phyloP scores from a whole-genome alignment of 1,139 yeast genomes.

The Suhomyces chickasaworum region DNA sequence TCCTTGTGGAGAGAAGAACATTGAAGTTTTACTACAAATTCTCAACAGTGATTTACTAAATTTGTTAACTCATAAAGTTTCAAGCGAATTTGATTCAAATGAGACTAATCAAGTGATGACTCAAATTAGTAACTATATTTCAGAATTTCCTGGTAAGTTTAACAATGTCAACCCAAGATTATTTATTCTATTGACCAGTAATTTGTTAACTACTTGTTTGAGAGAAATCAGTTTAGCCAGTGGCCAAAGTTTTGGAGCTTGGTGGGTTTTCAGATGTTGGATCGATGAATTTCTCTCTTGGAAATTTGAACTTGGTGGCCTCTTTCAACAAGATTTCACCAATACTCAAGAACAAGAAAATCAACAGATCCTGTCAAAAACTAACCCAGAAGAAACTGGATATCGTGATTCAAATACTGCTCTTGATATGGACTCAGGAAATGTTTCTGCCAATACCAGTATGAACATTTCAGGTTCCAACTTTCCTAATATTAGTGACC shows the following conservation, averaged over 20 bases:
- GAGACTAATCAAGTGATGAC: constrained; percentile 18
- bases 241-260: constrained; percentile 66
- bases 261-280: constrained; percentile 84
- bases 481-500: constrained; percentile 7
- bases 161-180: constrained; percentile 55
- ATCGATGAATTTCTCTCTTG: constrained; percentile 71
- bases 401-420: neutral
- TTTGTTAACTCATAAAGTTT: constrained; percentile 26
- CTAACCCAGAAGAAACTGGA: neutral
- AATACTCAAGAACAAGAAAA: neutral
- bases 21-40: constrained; percentile 38
- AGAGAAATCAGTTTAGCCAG: constrained; percentile 63
- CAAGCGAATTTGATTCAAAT: constrained; percentile 5
- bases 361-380: neutral
- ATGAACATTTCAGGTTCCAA: constrained; percentile 10
- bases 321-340: constrained; percentile 41
- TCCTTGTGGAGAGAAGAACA: constrained; percentile 47
- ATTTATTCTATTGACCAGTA: constrained; percentile 56
- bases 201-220: constrained; percentile 63
- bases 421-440: constrained; percentile 9
- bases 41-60: constrained; percentile 47
- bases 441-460: constrained; percentile 10
- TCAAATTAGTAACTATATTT: constrained; percentile 28
- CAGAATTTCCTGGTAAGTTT: constrained; percentile 50
- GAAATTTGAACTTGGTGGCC: constrained; percentile 72